Evolutionary conservation across 2,329 filamentous ascomycete genomes (phyloP).

Genomic region (Aspergillus fructus): DNA sequence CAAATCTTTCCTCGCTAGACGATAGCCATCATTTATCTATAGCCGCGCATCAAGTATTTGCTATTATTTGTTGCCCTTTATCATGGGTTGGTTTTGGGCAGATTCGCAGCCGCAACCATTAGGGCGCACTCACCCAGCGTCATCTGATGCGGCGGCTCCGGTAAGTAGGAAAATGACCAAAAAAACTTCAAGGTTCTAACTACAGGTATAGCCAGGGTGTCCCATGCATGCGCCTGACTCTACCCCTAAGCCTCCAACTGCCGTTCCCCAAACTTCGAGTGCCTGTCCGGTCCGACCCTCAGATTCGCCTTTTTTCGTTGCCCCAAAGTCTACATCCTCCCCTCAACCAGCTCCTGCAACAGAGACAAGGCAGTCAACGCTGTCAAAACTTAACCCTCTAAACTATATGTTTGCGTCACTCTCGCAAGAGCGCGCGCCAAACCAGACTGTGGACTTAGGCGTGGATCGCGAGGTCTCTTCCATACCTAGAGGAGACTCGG

Average conservation of each 20-base stretch:
- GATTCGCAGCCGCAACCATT: constrained; percentile 46
- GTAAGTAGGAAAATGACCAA: constrained; percentile 40
- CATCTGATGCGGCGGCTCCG: constrained; percentile 53
- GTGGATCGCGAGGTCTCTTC: constrained; percentile 80
- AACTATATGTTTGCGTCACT: constrained; percentile 95
- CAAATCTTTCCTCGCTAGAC: background rate
- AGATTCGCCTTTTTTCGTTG: constrained; percentile 48
- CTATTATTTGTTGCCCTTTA: constrained; percentile 1
- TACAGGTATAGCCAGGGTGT: constrained; percentile 58
- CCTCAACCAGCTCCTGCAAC: constrained; percentile 30
- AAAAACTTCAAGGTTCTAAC: constrained; percentile 17
- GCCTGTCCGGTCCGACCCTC: constrained; percentile 51
- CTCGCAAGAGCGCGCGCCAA: constrained; percentile 72
- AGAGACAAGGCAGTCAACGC: constrained; percentile 46
- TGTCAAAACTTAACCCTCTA: constrained; percentile 71
- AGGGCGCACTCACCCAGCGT: constrained; percentile 51
- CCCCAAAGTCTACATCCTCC: constrained; percentile 33
- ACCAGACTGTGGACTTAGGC: constrained; percentile 73
- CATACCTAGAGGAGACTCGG: constrained; percentile 77
- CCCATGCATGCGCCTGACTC: constrained; percentile 63
- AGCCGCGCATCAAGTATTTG: constrained; percentile 15
- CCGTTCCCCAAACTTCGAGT: constrained; percentile 29
- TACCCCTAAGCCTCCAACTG: constrained; percentile 25
- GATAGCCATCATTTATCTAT: background rate
- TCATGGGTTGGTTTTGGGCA: constrained; percentile 73